Evolutionary conservation across 768 basidiomycete genomes (phyloP), one percentile per base, ranked within the genome.

Genomic region (Russula vinacea): DNA sequence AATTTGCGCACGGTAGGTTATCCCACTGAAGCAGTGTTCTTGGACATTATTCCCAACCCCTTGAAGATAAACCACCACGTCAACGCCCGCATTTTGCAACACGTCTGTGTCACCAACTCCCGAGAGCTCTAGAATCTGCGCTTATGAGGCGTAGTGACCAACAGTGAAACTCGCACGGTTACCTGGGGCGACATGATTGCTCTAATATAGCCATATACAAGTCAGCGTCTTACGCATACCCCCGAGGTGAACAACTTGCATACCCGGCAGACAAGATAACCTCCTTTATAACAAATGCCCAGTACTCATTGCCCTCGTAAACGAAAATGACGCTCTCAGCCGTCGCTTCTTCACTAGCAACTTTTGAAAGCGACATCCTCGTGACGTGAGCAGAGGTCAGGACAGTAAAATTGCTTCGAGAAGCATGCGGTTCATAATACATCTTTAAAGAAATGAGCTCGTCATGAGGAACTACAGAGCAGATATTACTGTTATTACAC

Each of bases 391-490:
- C 29, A 29, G 29, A 35, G 64, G 66, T 60, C 29, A 73, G 56
- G 49, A 72, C 72, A 14, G 26, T 32, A 9, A 73, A 52, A 54
- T 72, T 73, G 26, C 24, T 50, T 26, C 70, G 65, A 5, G 62
- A 59, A 14, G 64, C 52, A 49, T 70, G 67, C 9, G 71, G 71
- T 39, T 61, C 40, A 32, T 72, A 71, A 52, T 71, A 71, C 58
- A 51, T 56, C 66, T 67, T 49, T 19, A 1, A 45, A 19, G 40
- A n/a, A 17, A 22, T 49, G 22, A 65, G 35, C 40, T 14, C 24
- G 5, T 19, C 9, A 1, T 26, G 33, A 5, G 29, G 5, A 24
- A 9, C 10, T n/a, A 39, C 7, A 2, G 29, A 33, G 9, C 35
- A 26, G 4, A 53, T 13, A 22, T n/a, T 4, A 60, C 66, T 5